phyloP scores from a whole-genome alignment of 2,329 filamentous ascomycete genomes.

The Cercospora sesami region DNA sequence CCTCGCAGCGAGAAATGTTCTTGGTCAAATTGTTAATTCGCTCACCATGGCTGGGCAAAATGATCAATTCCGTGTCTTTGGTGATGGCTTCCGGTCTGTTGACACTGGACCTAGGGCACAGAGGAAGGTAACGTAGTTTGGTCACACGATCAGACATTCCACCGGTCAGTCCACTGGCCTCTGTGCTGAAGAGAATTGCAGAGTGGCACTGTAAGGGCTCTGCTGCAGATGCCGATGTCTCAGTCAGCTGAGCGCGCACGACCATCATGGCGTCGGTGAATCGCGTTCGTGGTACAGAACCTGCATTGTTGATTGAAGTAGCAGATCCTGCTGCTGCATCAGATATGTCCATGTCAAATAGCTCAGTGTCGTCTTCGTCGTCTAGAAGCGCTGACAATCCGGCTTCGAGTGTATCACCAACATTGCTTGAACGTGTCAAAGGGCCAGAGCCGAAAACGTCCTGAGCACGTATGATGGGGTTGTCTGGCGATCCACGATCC shows the following conservation, averaged over 20 bases:
- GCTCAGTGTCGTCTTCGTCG: constrained; percentile 13
- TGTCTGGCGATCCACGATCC: background rate
- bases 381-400: constrained; percentile 12
- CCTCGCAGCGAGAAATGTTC: background rate
- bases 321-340: background rate
- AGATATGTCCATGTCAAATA: constrained; percentile 17
- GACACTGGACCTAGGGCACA: constrained; percentile 17
- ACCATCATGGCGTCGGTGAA: constrained; percentile 16
- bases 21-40: constrained; percentile 16
- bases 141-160: constrained; percentile 3
- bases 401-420: background rate
- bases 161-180: constrained; percentile 2
- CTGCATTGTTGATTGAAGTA: background rate
- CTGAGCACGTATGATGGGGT: constrained; percentile 24
- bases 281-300: constrained; percentile 7
- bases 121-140: constrained; percentile 27
- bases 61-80: constrained; percentile 22
- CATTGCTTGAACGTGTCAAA: background rate
- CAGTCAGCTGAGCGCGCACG: constrained; percentile 10
- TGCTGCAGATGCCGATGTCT: constrained; percentile 1
- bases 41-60: constrained; percentile 26
- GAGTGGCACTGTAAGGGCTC: constrained; percentile 21
- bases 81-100: constrained; percentile 10
- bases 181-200: constrained; percentile 26
- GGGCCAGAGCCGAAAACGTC: constrained; percentile 25